Conservation (phyloP, 805 yeast species). For the Tanozyma kutaoensis region DNA sequence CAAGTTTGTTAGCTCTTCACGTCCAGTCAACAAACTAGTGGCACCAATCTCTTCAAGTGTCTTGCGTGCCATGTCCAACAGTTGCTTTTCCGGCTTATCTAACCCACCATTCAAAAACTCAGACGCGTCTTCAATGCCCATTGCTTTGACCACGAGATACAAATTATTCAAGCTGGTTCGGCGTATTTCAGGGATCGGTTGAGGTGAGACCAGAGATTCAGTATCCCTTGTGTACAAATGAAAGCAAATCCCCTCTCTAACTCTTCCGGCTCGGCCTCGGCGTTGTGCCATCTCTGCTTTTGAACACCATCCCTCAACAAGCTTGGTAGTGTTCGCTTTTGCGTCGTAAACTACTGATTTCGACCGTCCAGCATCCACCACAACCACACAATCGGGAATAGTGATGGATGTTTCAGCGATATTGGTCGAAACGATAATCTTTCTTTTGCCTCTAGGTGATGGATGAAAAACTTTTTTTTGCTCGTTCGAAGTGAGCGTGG, state of each 20-base stretch:
- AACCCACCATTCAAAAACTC: slow-evolving; percentile 61
- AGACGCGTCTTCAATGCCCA: slow-evolving; percentile 69
- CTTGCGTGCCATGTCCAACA: slow-evolving; percentile 37
- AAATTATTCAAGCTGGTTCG: slow-evolving; percentile 75
- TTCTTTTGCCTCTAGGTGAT: slow-evolving; percentile 44
- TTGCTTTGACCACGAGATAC: slow-evolving; percentile 72
- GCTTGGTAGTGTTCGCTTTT: slow-evolving; percentile 49
- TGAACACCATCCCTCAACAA: slow-evolving; percentile 79
- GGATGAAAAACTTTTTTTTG: slow-evolving; percentile 62
- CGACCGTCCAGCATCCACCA: slow-evolving; percentile 78
- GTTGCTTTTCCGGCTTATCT: slow-evolving; percentile 58
- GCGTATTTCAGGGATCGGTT: slow-evolving; percentile 82
- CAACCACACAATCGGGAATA: slow-evolving; percentile 88
- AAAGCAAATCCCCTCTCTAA: slow-evolving; percentile 68
- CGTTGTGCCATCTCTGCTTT: slow-evolving; percentile 83
- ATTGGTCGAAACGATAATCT: slow-evolving; percentile 81
- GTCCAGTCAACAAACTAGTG: slow-evolving; percentile 18
- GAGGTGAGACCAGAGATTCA: slow-evolving; percentile 40
- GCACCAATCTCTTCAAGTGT: slow-evolving; percentile 65
- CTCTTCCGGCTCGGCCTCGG: slow-evolving; percentile 98
- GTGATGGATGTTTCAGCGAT: slow-evolving; percentile 97
- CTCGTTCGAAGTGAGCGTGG: slow-evolving; percentile 72
- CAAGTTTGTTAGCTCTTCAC: slow-evolving; percentile 44
- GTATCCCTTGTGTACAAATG: slow-evolving; percentile 61
- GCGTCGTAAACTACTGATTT: slow-evolving; percentile 67